Percentiles rank a stretch among this genome's conserved stretches.
Conservation (phyloP, 108 stramenopile species). For the Aureococcus anophagefferens region DNA sequence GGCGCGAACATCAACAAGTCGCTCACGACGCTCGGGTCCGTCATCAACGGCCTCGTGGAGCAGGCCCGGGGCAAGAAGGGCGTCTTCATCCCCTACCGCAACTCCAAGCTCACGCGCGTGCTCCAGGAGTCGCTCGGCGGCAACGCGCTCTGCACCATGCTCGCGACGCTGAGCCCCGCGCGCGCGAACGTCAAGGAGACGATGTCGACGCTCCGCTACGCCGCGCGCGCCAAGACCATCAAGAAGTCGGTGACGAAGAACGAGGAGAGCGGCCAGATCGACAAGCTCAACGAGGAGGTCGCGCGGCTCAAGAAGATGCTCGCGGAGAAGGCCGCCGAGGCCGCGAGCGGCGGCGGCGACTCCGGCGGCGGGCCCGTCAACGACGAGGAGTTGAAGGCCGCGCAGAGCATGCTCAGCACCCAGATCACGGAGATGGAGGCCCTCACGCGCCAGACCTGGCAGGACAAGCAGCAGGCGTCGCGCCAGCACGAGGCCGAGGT, state of each 20-base stretch:
- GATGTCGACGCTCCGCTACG: constrained; percentile 38
- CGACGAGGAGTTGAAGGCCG: background rate
- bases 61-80: constrained; percentile 8
- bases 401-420: background rate
- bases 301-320: constrained; percentile 4
- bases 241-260: constrained; percentile 52
- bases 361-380: background rate
- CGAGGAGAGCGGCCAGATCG: constrained; percentile 45
- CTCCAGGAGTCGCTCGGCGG: constrained; percentile 50
- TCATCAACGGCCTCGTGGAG: constrained; percentile 11
- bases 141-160: constrained; percentile 37
- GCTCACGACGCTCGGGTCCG: constrained; percentile 12
- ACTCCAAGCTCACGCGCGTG: constrained; percentile 53
- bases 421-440: background rate
- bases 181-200: constrained; percentile 27
- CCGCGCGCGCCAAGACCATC: constrained; percentile 25
- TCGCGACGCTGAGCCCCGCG: constrained; percentile 36
- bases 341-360: background rate
- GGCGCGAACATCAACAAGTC: constrained; percentile 24
- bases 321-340: background rate
- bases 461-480: constrained; percentile 3
- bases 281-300: background rate
- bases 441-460: background rate
- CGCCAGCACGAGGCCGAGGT: background rate
- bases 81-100: constrained; percentile 38